Base-by-base conservation (phyloP, 225 moss, liverwort and hornwort genomes). In the Ulota crispa region DNA sequence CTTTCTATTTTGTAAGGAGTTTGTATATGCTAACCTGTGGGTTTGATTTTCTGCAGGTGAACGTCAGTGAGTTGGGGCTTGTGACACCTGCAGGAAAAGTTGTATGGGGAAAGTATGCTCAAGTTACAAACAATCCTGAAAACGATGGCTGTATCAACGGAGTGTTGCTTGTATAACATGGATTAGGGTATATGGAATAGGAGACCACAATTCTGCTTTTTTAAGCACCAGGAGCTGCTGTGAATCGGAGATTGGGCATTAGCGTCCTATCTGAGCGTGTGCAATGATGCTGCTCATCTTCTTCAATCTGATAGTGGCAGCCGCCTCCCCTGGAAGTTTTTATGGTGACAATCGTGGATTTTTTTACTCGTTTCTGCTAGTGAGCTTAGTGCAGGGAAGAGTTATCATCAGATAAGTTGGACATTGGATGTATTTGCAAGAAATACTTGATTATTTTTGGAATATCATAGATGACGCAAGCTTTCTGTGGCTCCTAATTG, bases 81-180 rank as follows among this genome's bases (percentile, higher is more conserved):
- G 97, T 98, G 62, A 98, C 97, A 83, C 97, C 97, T 31, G 95
- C 94, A 43, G 98, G 98, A 55, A 98, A 98, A 90, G 95, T 98
- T 28, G 98, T 95, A 3, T 98, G 95, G 98, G 98, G 98, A 88
- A 97, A 97, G 77, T 97, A 95, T 75, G 97, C 97, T 8, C 97
- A 95, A 87, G 97, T 97, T 70, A 97, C 97, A 47, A 97, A 97
- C 82, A 95, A 97, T 82, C 97, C 97, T 76, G 97, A 97, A 79
- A 97, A 97, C 60, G 97, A 97, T 84, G 97, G 97, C 27, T 97
- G 97, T 73, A 97, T 97, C 87, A 97, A 97, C 56, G 97, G 86
- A 66, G 95, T 95, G 20, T 80, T 97, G 41, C 91, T 97, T 37
- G 95, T 97, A 37, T 97, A 93, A 88, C 83, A 73, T 24, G 60